A percentile compares a stretch with the other conserved stretches of the same genome.
Conservation (phyloP, 2,329 filamentous ascomycete genomes). For the Claviceps africana region DNA sequence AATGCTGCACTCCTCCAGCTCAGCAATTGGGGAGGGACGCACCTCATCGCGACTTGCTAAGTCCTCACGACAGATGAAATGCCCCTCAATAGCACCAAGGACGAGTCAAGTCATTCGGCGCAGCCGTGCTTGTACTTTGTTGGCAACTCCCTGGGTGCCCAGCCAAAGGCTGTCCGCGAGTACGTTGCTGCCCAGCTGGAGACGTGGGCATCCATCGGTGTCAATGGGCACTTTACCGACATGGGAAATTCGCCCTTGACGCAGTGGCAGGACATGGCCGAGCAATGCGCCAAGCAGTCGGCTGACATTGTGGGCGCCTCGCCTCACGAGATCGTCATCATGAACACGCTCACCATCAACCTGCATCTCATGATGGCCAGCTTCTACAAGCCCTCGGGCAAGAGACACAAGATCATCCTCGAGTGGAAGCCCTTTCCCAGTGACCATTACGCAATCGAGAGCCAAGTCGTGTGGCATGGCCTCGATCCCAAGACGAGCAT, state of each 20-base stretch:
- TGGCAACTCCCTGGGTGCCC: conserved; percentile 78
- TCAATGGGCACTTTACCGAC: conserved; percentile 66
- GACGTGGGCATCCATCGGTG: conserved; percentile 74
- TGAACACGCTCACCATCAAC: conserved; percentile 77
- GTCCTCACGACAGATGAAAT: neutral
- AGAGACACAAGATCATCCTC: conserved; percentile 65
- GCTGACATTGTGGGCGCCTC: conserved; percentile 62
- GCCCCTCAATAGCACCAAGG: conserved; percentile 12
- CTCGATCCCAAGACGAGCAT: conserved; percentile 53
- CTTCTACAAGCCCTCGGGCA: conserved; percentile 59
- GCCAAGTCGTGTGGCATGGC: conserved; percentile 60
- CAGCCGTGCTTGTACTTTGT: conserved; percentile 58
- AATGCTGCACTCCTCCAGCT: neutral
- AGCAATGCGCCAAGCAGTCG: conserved; percentile 55
- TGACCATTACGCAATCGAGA: conserved; percentile 75
- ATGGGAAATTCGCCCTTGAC: conserved; percentile 53
- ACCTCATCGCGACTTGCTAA: neutral
- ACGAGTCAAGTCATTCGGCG: conserved; percentile 9
- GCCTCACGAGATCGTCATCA: conserved; percentile 63
- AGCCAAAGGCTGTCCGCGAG: conserved; percentile 53
- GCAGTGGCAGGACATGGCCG: conserved; percentile 68
- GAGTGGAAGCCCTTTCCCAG: conserved; percentile 85
- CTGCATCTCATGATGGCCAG: conserved; percentile 71
- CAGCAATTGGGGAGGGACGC: neutral
- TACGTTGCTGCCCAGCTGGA: conserved; percentile 61